Percentiles rank a stretch among this genome's conserved stretches.
Conservation (phyloP, 257 asterid species). For the Ilex asprella region DNA sequence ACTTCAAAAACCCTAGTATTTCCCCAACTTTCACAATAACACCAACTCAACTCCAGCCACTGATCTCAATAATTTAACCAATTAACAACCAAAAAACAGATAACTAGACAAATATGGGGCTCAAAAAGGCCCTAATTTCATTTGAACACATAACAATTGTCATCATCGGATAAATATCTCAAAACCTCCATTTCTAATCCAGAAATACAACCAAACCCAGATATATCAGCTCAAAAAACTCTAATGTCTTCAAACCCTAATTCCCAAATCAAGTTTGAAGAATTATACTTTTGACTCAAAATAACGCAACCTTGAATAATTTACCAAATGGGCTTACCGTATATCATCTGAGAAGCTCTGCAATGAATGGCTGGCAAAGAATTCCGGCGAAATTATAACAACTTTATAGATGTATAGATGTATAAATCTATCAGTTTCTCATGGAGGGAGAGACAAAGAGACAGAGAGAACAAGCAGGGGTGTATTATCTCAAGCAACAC, state of each 20-base stretch:
- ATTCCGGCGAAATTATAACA: background rate
- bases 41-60: background rate
- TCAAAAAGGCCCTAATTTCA: constrained; percentile 10
- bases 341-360: constrained; percentile 7
- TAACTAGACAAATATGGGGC: background rate
- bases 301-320: constrained; percentile 5
- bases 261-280: constrained; percentile 7
- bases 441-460: background rate
- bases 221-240: constrained; percentile 11
- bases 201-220: background rate
- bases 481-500: too few relatives aligned
- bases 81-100: background rate
- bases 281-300: constrained; percentile 13
- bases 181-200: background rate
- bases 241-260: constrained; percentile 13
- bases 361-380: constrained; percentile 23
- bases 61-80: background rate
- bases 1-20: too few relatives aligned
- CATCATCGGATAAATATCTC: constrained; percentile 16
- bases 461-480: background rate
- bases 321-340: constrained; percentile 16
- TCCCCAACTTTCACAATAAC: too few relatives aligned
- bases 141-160: constrained; percentile 11
- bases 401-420: background rate
- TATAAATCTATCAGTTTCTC: background rate